These are phyloP conservation scores for Lasiodiplodia gonubiensis DNA, from an alignment of 2,329 filamentous ascomycete genomes.

Conservation along the genomic window DNA sequence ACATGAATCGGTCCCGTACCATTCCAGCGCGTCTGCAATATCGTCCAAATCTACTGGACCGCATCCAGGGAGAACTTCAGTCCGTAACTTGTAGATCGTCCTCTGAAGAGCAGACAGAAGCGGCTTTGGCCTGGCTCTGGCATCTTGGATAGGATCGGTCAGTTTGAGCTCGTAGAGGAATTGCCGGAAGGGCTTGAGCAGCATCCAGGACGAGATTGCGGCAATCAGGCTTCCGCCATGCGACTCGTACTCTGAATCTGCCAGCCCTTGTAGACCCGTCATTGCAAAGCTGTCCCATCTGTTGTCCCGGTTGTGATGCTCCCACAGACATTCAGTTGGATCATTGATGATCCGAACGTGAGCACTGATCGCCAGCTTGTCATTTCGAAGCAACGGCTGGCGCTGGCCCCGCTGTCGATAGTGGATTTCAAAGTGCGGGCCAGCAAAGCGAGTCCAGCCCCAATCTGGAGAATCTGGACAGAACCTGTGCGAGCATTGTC, in stretches of 20 bases:
- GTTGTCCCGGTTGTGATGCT: conserved; percentile 61
- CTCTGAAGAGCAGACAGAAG: conserved; percentile 58
- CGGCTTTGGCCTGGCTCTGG: conserved; percentile 56
- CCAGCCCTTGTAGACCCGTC: conserved; percentile 58
- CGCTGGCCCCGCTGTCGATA: conserved; percentile 62
- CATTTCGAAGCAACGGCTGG: conserved; percentile 63
- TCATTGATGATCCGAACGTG: conserved; percentile 67
- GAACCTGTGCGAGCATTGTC: conserved; percentile 65
- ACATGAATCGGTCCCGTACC: conserved; percentile 47
- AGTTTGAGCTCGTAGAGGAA: conserved; percentile 58
- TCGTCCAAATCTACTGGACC: conserved; percentile 43
- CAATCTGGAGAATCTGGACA: conserved; percentile 64
- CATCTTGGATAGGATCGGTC: conserved; percentile 54
- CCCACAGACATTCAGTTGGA: conserved; percentile 65
- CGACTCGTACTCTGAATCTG: conserved; percentile 18
- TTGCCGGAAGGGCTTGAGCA: conserved; percentile 64
- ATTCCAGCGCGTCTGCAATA: conserved; percentile 46
- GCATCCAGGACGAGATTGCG: conserved; percentile 63
- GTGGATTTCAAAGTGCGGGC: conserved; percentile 64
- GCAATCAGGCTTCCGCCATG: conserved; percentile 55
- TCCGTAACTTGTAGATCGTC: conserved; percentile 57
- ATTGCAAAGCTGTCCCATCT: conserved; percentile 63
- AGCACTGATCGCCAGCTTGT: conserved; percentile 66
- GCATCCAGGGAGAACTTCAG: conserved; percentile 46
- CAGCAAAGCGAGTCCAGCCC: conserved; percentile 68